A percentile compares a stretch with the other conserved stretches of the same genome.
phyloP scores from a whole-genome alignment of 768 basidiomycete species.

The Butyriboletus loyo region DNA sequence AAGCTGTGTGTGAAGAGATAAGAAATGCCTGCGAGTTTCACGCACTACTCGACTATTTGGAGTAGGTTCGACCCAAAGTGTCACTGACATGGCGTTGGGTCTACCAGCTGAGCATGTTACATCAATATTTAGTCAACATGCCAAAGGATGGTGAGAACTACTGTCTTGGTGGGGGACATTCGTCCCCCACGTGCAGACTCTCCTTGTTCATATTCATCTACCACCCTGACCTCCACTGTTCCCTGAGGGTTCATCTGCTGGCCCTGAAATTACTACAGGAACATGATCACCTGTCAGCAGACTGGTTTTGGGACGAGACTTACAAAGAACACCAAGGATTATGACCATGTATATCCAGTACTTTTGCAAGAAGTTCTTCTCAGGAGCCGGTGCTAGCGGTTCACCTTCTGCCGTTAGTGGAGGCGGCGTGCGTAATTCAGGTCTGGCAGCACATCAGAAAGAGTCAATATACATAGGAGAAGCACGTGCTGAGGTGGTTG shows the following conservation, averaged over 20 bases:
- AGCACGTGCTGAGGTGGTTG: constrained; percentile 56
- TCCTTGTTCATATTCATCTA: constrained; percentile 13
- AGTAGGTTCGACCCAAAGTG: neutral
- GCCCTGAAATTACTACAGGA: constrained; percentile 28
- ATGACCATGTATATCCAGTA: constrained; percentile 85
- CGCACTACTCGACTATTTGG: neutral
- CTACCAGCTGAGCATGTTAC: constrained; percentile 12
- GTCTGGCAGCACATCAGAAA: constrained; percentile 40
- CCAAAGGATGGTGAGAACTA: constrained; percentile 2
- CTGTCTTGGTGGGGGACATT: neutral
- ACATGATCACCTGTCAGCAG: neutral
- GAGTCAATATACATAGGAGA: neutral
- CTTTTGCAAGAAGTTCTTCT: constrained; percentile 82
- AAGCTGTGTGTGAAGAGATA: neutral
- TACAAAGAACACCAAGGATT: constrained; percentile 55
- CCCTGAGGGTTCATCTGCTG: constrained; percentile 26
- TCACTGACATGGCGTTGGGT: neutral
- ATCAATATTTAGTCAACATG: constrained; percentile 18
- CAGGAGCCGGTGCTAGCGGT: constrained; percentile 54
- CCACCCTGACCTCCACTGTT: constrained; percentile 21
- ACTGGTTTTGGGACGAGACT: constrained; percentile 26
- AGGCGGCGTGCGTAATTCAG: constrained; percentile 65
- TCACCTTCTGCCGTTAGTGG: constrained; percentile 65
- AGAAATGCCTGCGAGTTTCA: neutral
- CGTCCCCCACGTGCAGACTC: neutral